Evolutionary conservation across 2,329 filamentous ascomycete genomes (phyloP).

Genomic region (Pochonia chlamydosporia): DNA sequence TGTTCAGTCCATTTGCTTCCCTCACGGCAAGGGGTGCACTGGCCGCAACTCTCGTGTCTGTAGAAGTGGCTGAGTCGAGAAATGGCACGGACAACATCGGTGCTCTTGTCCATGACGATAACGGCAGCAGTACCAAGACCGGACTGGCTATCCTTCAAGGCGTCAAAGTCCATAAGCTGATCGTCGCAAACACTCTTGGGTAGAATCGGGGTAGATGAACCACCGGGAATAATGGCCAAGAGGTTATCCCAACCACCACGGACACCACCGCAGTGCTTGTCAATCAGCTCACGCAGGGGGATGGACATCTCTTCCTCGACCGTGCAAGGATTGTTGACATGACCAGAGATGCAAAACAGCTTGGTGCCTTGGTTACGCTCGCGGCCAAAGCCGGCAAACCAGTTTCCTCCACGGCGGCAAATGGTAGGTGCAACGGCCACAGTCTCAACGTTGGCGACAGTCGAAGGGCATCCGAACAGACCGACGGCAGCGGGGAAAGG

Average conservation of each 20-base stretch:
- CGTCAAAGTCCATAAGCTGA: conserved; percentile 98
- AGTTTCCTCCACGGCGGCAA: conserved; percentile 81
- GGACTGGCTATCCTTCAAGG: conserved; percentile 93
- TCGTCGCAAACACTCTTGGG: conserved; percentile 87
- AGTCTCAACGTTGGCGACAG: conserved; percentile 97
- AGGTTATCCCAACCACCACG: conserved; percentile 97
- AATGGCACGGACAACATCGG: conserved; percentile 92
- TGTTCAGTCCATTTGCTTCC: conserved; percentile 99
- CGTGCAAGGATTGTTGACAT: conserved; percentile 97
- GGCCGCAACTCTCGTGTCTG: conserved; percentile 95
- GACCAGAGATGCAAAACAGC: conserved; percentile 95
- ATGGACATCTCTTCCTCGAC: conserved; percentile 99
- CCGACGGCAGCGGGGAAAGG: conserved; percentile 96
- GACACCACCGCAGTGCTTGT: conserved; percentile 96
- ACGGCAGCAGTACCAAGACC: conserved; percentile 96
- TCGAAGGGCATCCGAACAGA: conserved; percentile 96
- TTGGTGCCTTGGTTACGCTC: conserved; percentile 97
- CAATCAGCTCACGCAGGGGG: conserved; percentile 89
- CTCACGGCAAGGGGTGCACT: conserved; percentile 99
- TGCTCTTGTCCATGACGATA: conserved; percentile 98
- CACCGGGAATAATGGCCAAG: conserved; percentile 88
- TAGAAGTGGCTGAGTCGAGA: conserved; percentile 93
- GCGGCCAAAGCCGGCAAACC: conserved; percentile 92
- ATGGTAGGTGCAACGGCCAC: conserved; percentile 94
- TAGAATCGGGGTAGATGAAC: conserved; percentile 92